phyloP scores from a whole-genome alignment of 352 stramenopile species.

The Phytophthora nicotianae region DNA sequence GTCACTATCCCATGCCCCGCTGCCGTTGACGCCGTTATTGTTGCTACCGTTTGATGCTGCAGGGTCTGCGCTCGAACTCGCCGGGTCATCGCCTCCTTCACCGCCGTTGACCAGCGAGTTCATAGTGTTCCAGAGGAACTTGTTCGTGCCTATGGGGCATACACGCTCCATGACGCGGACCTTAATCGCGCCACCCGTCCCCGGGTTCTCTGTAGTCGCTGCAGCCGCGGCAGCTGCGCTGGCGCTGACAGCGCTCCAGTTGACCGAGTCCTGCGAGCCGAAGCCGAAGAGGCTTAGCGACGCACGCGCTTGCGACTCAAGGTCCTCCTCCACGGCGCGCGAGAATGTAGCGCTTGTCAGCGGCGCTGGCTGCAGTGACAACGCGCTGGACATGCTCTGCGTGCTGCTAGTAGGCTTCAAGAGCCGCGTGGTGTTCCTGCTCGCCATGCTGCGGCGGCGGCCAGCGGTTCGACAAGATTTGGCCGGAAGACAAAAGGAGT shows the following conservation, averaged over 20 bases:
- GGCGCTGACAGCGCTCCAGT: conserved; percentile 59
- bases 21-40: conserved; percentile 14
- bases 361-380: conserved; percentile 48
- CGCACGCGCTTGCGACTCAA: conserved; percentile 65
- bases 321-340: conserved; percentile 52
- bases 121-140: conserved; percentile 69
- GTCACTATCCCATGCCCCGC: conserved; percentile 31
- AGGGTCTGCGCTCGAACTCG: conserved; percentile 15
- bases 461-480: not conserved
- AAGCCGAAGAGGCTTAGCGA: conserved; percentile 79
- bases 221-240: conserved; percentile 30
- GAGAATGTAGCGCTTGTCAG: conserved; percentile 38
- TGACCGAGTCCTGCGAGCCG: conserved; percentile 56
- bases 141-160: conserved; percentile 64
- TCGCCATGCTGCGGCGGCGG: conserved; percentile 23
- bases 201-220: conserved; percentile 22
- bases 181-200: conserved; percentile 30
- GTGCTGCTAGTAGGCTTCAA: conserved; percentile 40
- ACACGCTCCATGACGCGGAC: conserved; percentile 64
- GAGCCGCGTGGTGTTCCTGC: conserved; percentile 25
- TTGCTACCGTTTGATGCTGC: conserved; percentile 16
- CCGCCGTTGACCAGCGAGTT: conserved; percentile 42
- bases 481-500: not conserved
- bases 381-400: conserved; percentile 48
- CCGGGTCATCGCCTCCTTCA: conserved; percentile 23